Conservation (phyloP, 805 yeast genomes). For the Clavispora vitiphila region DNA sequence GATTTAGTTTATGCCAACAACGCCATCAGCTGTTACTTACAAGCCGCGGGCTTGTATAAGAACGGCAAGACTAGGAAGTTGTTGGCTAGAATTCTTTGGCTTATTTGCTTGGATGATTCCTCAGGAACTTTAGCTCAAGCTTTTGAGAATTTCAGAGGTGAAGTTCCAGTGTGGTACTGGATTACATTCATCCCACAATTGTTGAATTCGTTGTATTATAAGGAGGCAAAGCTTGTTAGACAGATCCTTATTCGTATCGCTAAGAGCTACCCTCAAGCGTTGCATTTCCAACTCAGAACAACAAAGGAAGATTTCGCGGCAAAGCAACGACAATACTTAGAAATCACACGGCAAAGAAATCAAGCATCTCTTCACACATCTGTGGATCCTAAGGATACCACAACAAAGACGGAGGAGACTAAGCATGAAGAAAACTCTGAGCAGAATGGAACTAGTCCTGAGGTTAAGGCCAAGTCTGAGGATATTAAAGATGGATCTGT, state of each 20-base stretch:
- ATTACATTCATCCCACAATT: conserved; percentile 94
- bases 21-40: conserved; percentile 92
- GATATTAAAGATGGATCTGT: neutral
- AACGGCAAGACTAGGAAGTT: conserved; percentile 85
- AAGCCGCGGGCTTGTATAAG: conserved; percentile 95
- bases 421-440: neutral
- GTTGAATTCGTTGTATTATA: conserved; percentile 81
- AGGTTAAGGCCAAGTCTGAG: neutral
- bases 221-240: conserved; percentile 85
- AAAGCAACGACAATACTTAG: conserved; percentile 68
- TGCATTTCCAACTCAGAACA: conserved; percentile 92
- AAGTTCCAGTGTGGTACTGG: conserved; percentile 99
- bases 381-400: conserved; percentile 10
- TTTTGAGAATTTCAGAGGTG: conserved; percentile 89
- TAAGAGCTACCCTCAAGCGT: conserved; percentile 94
- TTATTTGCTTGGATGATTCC: conserved; percentile 84
- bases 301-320: conserved; percentile 91
- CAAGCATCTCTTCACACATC: conserved; percentile 3
- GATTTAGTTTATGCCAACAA: conserved; percentile 84
- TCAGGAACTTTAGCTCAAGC: conserved; percentile 78
- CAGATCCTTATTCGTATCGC: conserved; percentile 88
- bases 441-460: neutral
- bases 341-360: conserved; percentile 21
- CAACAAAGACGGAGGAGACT: conserved; percentile 1
- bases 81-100: conserved; percentile 87